Conservation (phyloP, 108 stramenopile genomes). For the Conticribra weissflogii region DNA sequence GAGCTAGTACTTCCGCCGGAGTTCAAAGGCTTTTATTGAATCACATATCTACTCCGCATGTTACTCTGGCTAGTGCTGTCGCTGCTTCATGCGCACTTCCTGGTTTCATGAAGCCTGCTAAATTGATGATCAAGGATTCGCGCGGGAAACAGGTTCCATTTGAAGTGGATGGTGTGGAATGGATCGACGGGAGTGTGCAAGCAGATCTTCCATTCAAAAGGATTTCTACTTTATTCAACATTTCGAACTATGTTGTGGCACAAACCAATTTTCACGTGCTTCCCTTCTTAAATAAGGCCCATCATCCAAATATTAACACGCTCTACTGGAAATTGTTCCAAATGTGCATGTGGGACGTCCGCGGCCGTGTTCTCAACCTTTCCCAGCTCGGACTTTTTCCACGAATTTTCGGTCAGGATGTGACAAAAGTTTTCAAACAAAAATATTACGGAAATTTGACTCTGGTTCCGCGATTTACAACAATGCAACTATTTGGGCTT, state of each 20-base stretch:
- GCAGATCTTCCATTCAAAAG: slow-evolving; percentile 93
- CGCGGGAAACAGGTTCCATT: slow-evolving; percentile 83
- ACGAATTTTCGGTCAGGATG: slow-evolving; percentile 89
- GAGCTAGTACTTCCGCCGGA: slow-evolving; percentile 70
- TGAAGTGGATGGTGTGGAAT: slow-evolving; percentile 94
- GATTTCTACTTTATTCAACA: slow-evolving; percentile 91
- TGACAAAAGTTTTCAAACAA: slow-evolving; percentile 91
- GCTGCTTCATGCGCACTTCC: slow-evolving; percentile 91
- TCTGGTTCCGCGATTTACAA: slow-evolving; percentile 82
- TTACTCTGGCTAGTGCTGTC: slow-evolving; percentile 87
- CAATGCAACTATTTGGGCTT: slow-evolving; percentile 84
- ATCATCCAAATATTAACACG: slow-evolving; percentile 72
- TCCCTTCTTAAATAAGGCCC: slow-evolving; percentile 87
- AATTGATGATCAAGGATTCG: slow-evolving; percentile 84
- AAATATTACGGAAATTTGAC: slow-evolving; percentile 90
- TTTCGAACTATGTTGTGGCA: slow-evolving; percentile 87
- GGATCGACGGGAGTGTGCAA: slow-evolving; percentile 94
- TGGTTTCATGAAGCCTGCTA: slow-evolving; percentile 90
- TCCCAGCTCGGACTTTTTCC: slow-evolving; percentile 89
- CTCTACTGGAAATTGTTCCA: slow-evolving; percentile 85
- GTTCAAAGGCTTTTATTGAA: slow-evolving; percentile 89
- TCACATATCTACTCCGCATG: slow-evolving; percentile 94
- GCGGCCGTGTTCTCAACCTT: slow-evolving; percentile 78
- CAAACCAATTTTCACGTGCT: slow-evolving; percentile 95
- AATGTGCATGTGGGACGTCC: slow-evolving; percentile 86